Base-by-base conservation (phyloP, 2,329 filamentous ascomycete genomes). In the Apiospora aurea region DNA sequence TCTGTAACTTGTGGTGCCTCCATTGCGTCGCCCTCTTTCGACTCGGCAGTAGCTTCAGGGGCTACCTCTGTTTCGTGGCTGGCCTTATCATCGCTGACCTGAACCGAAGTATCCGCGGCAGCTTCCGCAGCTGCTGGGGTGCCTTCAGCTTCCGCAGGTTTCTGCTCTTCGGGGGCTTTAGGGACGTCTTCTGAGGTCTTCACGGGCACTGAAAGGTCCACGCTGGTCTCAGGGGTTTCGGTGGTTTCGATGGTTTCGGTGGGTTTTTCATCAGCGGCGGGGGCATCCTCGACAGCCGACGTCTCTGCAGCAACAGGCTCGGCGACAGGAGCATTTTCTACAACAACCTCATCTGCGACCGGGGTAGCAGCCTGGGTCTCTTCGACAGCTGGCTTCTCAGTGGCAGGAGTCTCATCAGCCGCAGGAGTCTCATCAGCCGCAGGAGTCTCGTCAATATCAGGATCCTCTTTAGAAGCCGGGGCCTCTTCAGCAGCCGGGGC, bases 261-360 rank as follows among this genome's bases (percentile, higher is more conserved):
- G 64, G 69, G 51, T 68, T 53, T 34, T 26, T 74, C 73, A 13
- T 72, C 70, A 11, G n/a, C 66, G 46, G 41, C 13, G 24, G 44
- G 41, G 21, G 57, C 10, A 10, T 41, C 10, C 18, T 64, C 57
- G 10, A n/a, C 57, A 13, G n/a, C 69, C 61, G 53, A 41, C 8
- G 67, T 6, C 24, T 44, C 51, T 24, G 69, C 67, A 2, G n/a
- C 68, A 44, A 5, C 29, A 43, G 47, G 13, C 43, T 49, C 21
- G 11, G 11, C 66, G 11, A 29, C 38, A 38, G 71, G n/a, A 18
- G 18, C 34, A 24, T 71, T 43, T 14, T 72, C 66, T 18, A 41
- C 41, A 46, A 21, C 38, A 68, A 24, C 34, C n/a, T 68, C 66
- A 26, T 67, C 64, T 29, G 64, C 38, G 24, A 18, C 29, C 44